Evolutionary conservation across 192 early-diverging fungal genomes (phyloP).

Genomic region (Coemansia sp.): DNA sequence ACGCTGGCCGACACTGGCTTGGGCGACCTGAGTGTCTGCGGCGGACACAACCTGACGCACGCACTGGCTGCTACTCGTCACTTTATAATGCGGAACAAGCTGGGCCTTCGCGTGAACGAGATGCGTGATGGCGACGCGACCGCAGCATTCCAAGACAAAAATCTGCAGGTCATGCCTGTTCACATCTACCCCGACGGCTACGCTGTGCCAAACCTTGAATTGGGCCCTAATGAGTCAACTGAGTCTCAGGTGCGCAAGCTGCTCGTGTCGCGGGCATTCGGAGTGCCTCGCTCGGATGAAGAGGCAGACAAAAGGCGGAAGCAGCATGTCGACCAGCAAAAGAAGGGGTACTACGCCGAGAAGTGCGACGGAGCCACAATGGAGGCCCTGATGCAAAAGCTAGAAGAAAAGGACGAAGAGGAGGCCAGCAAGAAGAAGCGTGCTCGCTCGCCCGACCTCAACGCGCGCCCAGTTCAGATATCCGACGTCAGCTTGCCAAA

Average conservation of each 20-base stretch:
- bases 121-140: conserved; percentile 45
- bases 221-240: conserved; percentile 31
- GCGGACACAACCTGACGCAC: conserved; percentile 79
- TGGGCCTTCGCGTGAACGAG: conserved; percentile 60
- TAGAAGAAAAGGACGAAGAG: conserved; percentile 31
- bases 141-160: conserved; percentile 61
- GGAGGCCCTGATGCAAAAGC: conserved; percentile 27
- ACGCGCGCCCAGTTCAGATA: conserved; percentile 5
- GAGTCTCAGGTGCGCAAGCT: conserved; percentile 10
- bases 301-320: conserved; percentile 5
- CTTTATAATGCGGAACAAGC: conserved; percentile 68
- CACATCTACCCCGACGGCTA: conserved; percentile 59
- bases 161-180: conserved; percentile 65
- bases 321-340: conserved; percentile 22
- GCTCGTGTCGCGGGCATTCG: conserved; percentile 34
- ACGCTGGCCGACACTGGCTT: conserved; percentile 76
- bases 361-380: conserved; percentile 30
- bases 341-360: conserved; percentile 27
- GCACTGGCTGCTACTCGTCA: conserved; percentile 72
- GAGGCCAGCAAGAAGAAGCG: conserved; percentile 33
- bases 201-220: conserved; percentile 4
- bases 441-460: conserved; percentile 22
- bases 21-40: conserved; percentile 62
- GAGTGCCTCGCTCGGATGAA: conserved; percentile 17
- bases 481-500: conserved; percentile 26